A percentile compares a stretch with the other conserved stretches of the same genome.
Conservation (phyloP, 2,329 filamentous ascomycete genomes). For the Fusarium luffae region DNA sequence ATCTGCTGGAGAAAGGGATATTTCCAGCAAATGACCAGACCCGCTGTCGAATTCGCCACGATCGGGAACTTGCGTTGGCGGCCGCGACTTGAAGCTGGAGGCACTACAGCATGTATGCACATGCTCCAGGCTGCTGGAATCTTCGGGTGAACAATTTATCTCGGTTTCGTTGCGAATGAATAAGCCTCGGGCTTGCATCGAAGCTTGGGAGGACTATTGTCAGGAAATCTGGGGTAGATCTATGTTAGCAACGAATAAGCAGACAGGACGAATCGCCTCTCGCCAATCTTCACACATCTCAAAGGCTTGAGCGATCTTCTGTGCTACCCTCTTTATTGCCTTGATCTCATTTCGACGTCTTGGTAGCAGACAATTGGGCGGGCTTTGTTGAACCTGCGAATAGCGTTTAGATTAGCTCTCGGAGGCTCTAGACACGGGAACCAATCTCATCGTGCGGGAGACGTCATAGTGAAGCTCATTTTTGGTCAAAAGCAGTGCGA, state of each 20-base stretch:
- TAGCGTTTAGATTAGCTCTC: conserved; percentile 23
- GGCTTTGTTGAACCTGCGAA: conserved; percentile 2
- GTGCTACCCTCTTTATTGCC: conserved; percentile 1
- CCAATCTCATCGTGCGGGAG: conserved; percentile 6
- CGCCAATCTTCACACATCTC: conserved; percentile 9
- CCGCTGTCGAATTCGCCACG: conserved; percentile 28
- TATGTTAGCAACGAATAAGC: conserved; percentile 24
- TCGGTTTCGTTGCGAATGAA: conserved; percentile 24
- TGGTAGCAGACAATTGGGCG: neutral
- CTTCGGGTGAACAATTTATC: neutral
- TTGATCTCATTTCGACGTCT: conserved; percentile 29
- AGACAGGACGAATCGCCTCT: neutral
- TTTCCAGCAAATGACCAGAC: neutral
- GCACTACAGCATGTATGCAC: neutral
- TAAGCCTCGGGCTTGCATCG: conserved; percentile 22
- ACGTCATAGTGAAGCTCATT: conserved; percentile 25
- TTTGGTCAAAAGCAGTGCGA: neutral
- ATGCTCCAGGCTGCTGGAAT: conserved; percentile 1
- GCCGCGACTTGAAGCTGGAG: neutral
- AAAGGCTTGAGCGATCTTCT: neutral
- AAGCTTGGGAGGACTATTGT: neutral
- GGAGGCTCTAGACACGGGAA: conserved; percentile 10
- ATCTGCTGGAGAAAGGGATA: conserved; percentile 3
- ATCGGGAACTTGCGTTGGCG: conserved; percentile 21
- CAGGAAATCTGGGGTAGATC: conserved; percentile 29